Evolutionary conservation across 805 yeast species (phyloP).

Genomic region (Nakazawaea anatomiae): DNA sequence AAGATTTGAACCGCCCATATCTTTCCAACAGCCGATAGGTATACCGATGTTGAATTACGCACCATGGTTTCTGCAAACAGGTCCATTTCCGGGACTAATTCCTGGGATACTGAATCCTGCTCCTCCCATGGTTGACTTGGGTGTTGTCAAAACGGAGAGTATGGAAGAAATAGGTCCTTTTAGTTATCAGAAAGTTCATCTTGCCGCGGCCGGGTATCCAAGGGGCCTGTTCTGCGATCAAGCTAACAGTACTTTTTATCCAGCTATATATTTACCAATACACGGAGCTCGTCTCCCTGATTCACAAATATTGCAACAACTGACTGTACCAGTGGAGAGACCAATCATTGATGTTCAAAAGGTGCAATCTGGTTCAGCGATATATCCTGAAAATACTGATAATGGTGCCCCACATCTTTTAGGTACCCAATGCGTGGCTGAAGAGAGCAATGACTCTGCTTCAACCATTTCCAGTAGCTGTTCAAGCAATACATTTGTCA

Average conservation of each 20-base stretch:
- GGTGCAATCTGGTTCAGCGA: too few species aligned
- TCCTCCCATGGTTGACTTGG: neutral
- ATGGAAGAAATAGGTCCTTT: neutral
- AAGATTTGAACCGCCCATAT: neutral
- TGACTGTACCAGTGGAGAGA: too few species aligned
- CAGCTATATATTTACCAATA: neutral
- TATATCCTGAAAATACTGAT: too few species aligned
- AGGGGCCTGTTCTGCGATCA: neutral
- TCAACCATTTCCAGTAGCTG: neutral
- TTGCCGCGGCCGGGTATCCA: neutral
- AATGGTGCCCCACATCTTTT: neutral
- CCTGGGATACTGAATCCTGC: neutral
- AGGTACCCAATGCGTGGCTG: neutral
- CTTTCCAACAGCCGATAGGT: neutral
- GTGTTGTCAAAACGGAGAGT: neutral
- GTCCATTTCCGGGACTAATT: neutral
- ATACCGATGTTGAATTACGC: neutral
- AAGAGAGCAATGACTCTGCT: neutral
- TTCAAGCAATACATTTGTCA: neutral
- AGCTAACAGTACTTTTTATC: neutral
- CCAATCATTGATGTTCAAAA: too few species aligned
- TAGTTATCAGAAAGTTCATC: neutral
- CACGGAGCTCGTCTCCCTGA: neutral
- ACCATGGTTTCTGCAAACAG: neutral
- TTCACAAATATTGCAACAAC: neutral